A percentile compares a stretch with the other conserved stretches of the same genome.
These are phyloP conservation scores for Neofusicoccum parvum DNA, from an alignment of 2,329 filamentous ascomycete species.

Conservation along the genomic window DNA sequence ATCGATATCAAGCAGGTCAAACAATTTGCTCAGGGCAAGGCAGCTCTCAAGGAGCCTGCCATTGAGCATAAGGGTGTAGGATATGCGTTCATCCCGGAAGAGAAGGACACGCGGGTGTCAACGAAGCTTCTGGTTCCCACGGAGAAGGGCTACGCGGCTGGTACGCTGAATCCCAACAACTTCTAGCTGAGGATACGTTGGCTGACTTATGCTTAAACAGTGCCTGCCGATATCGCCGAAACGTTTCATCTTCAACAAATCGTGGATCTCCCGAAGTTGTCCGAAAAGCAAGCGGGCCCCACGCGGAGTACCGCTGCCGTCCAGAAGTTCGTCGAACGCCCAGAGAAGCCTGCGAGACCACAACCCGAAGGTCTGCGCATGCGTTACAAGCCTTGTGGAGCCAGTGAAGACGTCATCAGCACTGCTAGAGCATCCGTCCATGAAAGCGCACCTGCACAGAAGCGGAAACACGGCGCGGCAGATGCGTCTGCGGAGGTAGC, in stretches of 20 bases:
- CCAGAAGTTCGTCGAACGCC: slow-evolving; percentile 48
- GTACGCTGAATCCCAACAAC: slow-evolving; percentile 45
- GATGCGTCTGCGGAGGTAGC: slow-evolving; percentile 30
- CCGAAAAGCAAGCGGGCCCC: slow-evolving; percentile 43
- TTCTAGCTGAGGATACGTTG: neutral
- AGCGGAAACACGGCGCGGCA: slow-evolving; percentile 41
- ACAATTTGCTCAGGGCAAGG: slow-evolving; percentile 64
- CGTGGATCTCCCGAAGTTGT: slow-evolving; percentile 54
- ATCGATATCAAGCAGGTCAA: slow-evolving; percentile 69
- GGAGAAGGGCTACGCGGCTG: slow-evolving; percentile 56
- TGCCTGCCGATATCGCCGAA: slow-evolving; percentile 50
- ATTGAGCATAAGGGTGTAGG: slow-evolving; percentile 65
- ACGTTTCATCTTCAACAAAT: slow-evolving; percentile 68
- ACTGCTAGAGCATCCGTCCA: slow-evolving; percentile 45
- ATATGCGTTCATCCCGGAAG: slow-evolving; percentile 60
- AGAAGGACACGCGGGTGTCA: slow-evolving; percentile 54
- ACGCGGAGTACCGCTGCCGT: slow-evolving; percentile 44
- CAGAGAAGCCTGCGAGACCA: slow-evolving; percentile 57
- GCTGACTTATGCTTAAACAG: slow-evolving; percentile 25
- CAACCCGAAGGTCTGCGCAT: slow-evolving; percentile 70
- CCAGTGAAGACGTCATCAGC: slow-evolving; percentile 47
- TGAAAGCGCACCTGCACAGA: slow-evolving; percentile 42
- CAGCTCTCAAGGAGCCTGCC: slow-evolving; percentile 55
- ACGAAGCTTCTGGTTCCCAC: slow-evolving; percentile 65
- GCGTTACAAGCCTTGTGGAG: slow-evolving; percentile 69